Evolutionary conservation across 2,329 filamentous ascomycete genomes (phyloP).

Genomic region (Juglanconis oblonga): DNA sequence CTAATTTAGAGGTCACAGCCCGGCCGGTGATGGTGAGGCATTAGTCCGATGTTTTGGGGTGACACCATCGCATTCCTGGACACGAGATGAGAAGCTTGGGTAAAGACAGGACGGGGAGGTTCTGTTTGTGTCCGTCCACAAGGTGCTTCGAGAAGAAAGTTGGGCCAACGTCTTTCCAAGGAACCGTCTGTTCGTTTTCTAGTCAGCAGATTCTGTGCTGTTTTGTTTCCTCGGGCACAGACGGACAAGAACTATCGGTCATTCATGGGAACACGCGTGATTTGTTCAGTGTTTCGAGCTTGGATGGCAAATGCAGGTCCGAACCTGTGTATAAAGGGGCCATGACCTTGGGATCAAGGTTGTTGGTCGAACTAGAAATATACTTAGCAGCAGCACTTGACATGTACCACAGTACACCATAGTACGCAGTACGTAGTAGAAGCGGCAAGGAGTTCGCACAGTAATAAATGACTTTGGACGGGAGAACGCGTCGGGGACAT

Average conservation of each 20-base stretch:
- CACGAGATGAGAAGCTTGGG: neutral
- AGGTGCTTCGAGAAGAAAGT: neutral
- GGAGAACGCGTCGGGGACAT: neutral
- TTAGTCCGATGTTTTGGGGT: slow-evolving; percentile 10
- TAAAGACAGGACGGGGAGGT: neutral
- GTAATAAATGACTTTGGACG: neutral
- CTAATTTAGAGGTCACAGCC: neutral
- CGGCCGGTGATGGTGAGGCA: slow-evolving; percentile 14
- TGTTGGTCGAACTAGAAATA: neutral
- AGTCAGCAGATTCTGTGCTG: neutral
- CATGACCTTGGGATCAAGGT: neutral
- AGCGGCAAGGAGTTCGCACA: neutral
- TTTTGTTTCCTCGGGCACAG: neutral
- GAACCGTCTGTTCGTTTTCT: no score
- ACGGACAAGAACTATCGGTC: neutral
- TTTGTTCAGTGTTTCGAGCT: neutral
- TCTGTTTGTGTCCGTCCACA: neutral
- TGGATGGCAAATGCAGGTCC: neutral
- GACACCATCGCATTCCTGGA: neutral
- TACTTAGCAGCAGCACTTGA: no score
- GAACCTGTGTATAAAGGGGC: neutral
- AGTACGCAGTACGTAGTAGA: neutral
- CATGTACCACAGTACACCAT: neutral
- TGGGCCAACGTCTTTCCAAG: neutral
- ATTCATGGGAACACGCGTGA: neutral